Evolutionary conservation across 768 basidiomycete genomes (phyloP), one percentile per base, ranked within the genome.

Genomic region (Hemileccinum rubropunctum): DNA sequence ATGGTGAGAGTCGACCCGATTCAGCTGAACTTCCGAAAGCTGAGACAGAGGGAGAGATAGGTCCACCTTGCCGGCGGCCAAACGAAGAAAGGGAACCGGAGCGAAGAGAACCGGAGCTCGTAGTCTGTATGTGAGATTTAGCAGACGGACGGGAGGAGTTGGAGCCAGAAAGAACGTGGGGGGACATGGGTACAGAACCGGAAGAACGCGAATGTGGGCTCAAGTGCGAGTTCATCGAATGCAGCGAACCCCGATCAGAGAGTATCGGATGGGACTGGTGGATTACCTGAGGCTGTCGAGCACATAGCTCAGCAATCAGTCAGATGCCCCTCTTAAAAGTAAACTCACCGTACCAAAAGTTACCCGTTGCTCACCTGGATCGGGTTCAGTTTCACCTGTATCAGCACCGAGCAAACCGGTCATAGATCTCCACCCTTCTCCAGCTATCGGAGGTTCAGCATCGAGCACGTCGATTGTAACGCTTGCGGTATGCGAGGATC

Each of bases 241-340:
- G 78, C 11, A 88, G 63, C 0, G 87, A 88, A 21, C 77, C 82
- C 56, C 77, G 76, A 56, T 87, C 83, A 20, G 86, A 84, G n/a
- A 63, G 63, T 37, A 75, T 59, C 20, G 68, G 59, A 33, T 67
- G 69, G n/a, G 64, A 67, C 27, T 69, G 69, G 45, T 78, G 74
- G 32, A 77, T 64, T 34, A 76, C 64, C 58, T 71, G 69, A 21
- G 76, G 76, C 75, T 83, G 56, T 50, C 13, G 36, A 47, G 34
- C 63, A 13, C 38, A 10, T 26, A 60, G 57, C 45, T 57, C 21
- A 50, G 51, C 35, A 57, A 47, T 53, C 35, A 50, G 53, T 30
- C 11, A 32, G 27, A 52, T 21, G 20, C 30, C 18, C 18, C 17
- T 5, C 39, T 38, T 34, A 15, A 27, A 50, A 47, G 46, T 44